These are phyloP conservation scores for Porcisia hertigi DNA, from an alignment of 208 protist genomes.

Conservation along the genomic window DNA sequence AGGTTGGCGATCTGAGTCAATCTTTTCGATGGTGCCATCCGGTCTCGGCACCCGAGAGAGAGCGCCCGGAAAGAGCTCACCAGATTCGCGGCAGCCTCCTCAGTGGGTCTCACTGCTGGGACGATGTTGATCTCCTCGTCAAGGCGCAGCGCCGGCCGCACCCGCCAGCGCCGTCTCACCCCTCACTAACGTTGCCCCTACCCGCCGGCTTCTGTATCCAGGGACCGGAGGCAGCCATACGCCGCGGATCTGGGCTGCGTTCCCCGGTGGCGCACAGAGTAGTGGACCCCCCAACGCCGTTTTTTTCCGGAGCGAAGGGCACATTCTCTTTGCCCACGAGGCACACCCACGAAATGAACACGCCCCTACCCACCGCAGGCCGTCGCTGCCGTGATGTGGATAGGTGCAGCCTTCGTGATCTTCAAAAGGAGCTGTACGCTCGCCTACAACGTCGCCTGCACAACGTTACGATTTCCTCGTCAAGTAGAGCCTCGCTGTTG, in stretches of 20 bases:
- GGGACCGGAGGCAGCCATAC: slow-evolving; percentile 1
- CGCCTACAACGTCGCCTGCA: slow-evolving; percentile 9
- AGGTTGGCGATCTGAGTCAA: neutral
- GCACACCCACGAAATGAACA: neutral
- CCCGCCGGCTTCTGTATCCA: neutral
- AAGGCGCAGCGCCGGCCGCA: neutral
- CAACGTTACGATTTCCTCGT: neutral
- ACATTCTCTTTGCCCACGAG: neutral
- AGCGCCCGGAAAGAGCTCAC: neutral
- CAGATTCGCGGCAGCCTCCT: neutral
- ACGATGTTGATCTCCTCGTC: neutral
- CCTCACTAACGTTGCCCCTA: neutral
- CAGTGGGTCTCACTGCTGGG: too few species aligned
- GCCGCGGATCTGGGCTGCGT: neutral
- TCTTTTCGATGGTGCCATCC: neutral
- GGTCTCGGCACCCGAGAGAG: neutral
- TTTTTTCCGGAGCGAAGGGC: neutral
- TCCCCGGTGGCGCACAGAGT: neutral
- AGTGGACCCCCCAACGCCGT: neutral
- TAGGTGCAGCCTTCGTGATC: slow-evolving; percentile 14
- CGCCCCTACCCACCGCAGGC: neutral
- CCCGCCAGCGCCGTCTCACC: neutral
- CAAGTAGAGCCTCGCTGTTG: neutral
- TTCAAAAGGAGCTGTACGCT: slow-evolving; percentile 4
- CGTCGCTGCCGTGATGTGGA: neutral